phyloP scores from a whole-genome alignment of 1,139 yeast species.

The Debaryomyces nepalensis region DNA sequence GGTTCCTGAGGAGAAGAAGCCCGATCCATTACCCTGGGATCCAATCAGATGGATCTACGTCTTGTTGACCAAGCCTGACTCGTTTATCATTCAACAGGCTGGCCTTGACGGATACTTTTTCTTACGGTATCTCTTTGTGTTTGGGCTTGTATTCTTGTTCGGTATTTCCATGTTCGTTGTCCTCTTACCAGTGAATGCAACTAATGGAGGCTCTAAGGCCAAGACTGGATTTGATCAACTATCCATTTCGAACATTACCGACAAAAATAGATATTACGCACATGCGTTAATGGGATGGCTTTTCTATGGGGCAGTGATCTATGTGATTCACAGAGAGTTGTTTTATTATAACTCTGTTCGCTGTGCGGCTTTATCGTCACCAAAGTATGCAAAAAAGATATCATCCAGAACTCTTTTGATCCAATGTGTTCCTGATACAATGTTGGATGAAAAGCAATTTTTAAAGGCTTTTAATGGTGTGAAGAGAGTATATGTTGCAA shows the following conservation, averaged over 20 bases:
- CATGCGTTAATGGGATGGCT: conserved; percentile 84
- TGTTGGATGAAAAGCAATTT: conserved; percentile 66
- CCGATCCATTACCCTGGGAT: conserved; percentile 66
- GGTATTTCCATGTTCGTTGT: conserved; percentile 56
- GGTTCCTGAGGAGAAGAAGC: conserved; percentile 62
- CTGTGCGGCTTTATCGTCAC: conserved; percentile 80
- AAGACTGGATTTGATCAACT: conserved; percentile 73
- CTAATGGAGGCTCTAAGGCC: conserved; percentile 52
- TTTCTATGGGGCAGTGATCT: conserved; percentile 71
- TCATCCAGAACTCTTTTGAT: conserved; percentile 81
- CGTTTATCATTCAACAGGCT: conserved; percentile 69
- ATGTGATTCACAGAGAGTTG: conserved; percentile 79
- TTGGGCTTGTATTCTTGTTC: conserved; percentile 46
- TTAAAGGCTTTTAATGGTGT: conserved; percentile 69
- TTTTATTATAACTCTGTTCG: conserved; percentile 78
- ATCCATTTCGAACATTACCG: conserved; percentile 71
- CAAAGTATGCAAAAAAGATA: conserved; percentile 71
- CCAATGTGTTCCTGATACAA: conserved; percentile 76
- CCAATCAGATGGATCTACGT: conserved; percentile 66
- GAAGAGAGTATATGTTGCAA: conserved; percentile 73
- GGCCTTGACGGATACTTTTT: conserved; percentile 79
- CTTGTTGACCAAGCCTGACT: conserved; percentile 61
- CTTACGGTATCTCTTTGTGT: conserved; percentile 57
- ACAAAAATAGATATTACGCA: conserved; percentile 73
- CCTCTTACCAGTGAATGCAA: conserved; percentile 67